phyloP scores from a whole-genome alignment of 176 grass and related monocot genomes.

The Zoysia pacifica region DNA sequence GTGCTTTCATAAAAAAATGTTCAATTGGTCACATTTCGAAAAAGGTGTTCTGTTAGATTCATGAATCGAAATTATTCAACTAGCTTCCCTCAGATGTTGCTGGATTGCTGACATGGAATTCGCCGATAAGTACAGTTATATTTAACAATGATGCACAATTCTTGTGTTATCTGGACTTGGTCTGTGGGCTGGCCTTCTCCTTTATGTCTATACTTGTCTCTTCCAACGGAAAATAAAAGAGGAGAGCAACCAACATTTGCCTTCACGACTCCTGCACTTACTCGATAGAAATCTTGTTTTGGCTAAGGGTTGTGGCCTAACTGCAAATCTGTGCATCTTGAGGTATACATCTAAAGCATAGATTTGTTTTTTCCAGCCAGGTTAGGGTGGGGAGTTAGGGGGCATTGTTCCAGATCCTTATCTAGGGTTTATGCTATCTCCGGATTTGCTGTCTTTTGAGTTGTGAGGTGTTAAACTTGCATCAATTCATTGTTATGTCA shows the following conservation, averaged over 20 bases:
- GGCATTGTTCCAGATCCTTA: background rate
- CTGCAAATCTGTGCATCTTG: slow-evolving; percentile 30
- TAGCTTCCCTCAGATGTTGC: slow-evolving; percentile 17
- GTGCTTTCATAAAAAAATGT: background rate
- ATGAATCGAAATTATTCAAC: background rate
- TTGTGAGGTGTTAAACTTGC: slow-evolving; percentile 8
- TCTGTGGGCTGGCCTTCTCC: slow-evolving; percentile 27
- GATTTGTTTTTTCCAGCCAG: background rate
- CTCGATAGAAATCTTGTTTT: slow-evolving; percentile 21
- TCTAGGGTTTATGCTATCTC: slow-evolving; percentile 20
- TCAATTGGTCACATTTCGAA: background rate
- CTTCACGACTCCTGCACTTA: slow-evolving; percentile 7
- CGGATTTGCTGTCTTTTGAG: background rate
- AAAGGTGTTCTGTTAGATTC: background rate
- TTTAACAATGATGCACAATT: slow-evolving; percentile 6
- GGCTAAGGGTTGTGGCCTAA: slow-evolving; percentile 7
- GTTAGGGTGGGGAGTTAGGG: background rate
- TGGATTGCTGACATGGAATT: slow-evolving; percentile 31
- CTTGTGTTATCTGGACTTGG: slow-evolving; percentile 15
- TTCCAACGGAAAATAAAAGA: background rate
- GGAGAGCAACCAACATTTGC: background rate
- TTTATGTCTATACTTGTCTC: slow-evolving; percentile 13
- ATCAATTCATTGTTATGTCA: background rate
- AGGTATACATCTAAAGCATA: slow-evolving; percentile 34
- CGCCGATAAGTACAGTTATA: slow-evolving; percentile 22